Conservation (phyloP, 345 rosid genomes). For the Dimocarpus longan region DNA sequence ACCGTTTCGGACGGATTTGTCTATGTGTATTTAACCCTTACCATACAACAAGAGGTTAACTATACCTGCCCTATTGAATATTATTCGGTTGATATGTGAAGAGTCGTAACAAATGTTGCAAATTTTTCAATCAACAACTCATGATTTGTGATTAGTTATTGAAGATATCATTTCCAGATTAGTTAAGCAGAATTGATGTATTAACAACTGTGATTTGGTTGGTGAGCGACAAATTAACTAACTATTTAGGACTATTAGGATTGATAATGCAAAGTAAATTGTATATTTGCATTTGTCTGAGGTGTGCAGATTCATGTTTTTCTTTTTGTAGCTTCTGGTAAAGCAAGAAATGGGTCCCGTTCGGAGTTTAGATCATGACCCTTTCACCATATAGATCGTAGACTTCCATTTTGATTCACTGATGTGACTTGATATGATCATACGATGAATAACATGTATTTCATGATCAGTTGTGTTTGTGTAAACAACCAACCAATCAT, state of each 20-base stretch:
- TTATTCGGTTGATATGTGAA: neutral
- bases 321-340: neutral
- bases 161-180: neutral
- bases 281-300: neutral
- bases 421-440: too few species aligned
- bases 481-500: too few species aligned
- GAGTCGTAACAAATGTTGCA: neutral
- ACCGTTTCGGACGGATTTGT: too few species aligned
- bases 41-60: neutral
- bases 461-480: too few species aligned
- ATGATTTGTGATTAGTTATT: neutral
- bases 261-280: neutral
- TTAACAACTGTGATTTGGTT: conserved; percentile 14
- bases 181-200: neutral
- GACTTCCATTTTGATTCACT: neutral
- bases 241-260: neutral
- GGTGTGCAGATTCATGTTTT: neutral
- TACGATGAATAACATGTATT: too few species aligned
- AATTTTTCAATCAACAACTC: neutral
- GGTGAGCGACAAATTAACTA: conserved; percentile 9
- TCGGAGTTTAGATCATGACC: neutral
- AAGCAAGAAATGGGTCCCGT: neutral
- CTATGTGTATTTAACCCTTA: too few species aligned
- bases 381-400: neutral
- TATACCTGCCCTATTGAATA: neutral